Conservation (phyloP, 1,139 yeast species). For the Meyerozyma guilliermondii region DNA sequence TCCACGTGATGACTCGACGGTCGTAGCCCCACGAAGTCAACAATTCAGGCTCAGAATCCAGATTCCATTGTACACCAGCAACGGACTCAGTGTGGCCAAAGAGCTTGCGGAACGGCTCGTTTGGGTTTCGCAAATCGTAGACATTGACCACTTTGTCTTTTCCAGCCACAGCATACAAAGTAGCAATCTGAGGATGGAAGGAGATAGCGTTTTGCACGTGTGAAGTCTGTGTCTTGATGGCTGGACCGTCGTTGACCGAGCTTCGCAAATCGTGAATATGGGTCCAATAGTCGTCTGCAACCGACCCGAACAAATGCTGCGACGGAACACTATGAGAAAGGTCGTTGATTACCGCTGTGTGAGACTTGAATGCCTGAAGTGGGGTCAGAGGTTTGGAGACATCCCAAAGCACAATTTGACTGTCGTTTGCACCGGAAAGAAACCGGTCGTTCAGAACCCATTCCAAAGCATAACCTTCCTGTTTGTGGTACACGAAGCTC, state of each 20-base stretch:
- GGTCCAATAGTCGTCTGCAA: slow-evolving; percentile 65
- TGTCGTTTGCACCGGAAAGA: slow-evolving; percentile 65
- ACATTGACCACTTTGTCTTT: slow-evolving; percentile 46
- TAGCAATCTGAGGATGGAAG: slow-evolving; percentile 41
- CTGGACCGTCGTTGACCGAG: slow-evolving; percentile 26
- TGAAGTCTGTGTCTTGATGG: slow-evolving; percentile 37
- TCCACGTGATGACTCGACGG: slow-evolving; percentile 48
- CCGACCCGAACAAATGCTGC: slow-evolving; percentile 58
- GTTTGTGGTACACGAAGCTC: slow-evolving; percentile 54
- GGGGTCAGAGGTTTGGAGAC: slow-evolving; percentile 40
- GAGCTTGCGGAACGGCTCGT: slow-evolving; percentile 42
- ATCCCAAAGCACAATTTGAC: slow-evolving; percentile 70
- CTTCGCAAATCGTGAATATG: slow-evolving; percentile 63
- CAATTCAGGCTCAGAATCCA: slow-evolving; percentile 25
- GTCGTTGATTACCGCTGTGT: slow-evolving; percentile 51
- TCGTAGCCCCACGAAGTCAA: slow-evolving; percentile 48
- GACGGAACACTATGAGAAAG: slow-evolving; percentile 47
- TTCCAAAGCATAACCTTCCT: slow-evolving; percentile 67
- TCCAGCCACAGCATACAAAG: slow-evolving; percentile 50
- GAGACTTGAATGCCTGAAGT: slow-evolving; percentile 37
- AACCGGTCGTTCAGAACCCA: slow-evolving; percentile 51
- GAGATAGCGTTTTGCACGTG: slow-evolving; percentile 46
- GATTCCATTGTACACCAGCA: slow-evolving; percentile 36
- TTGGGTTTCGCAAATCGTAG: slow-evolving; percentile 47
- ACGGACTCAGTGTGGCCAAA: slow-evolving; percentile 46